Base-by-base conservation (phyloP, 2,329 filamentous ascomycete species). In the Ceratocystis ficicola region DNA sequence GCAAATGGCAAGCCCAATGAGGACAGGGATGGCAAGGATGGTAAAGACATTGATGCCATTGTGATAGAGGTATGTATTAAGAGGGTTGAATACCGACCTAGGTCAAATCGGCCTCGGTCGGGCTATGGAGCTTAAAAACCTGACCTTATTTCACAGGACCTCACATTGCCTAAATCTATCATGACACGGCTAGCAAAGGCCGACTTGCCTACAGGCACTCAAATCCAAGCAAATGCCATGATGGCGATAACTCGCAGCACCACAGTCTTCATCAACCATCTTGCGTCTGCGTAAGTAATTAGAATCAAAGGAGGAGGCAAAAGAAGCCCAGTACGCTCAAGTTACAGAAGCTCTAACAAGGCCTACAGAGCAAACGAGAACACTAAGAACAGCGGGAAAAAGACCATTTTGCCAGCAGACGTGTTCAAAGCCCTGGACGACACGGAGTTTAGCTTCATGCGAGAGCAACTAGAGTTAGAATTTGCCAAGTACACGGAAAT, bases 191-290 rank as follows among this genome's bases (percentile, higher is more conserved):
- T 94, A 44, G 87, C 88, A 50, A 93, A 93, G 76, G 87, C 88
- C 50, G 88, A 90, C 5, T 78, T 94, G 4, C 89, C 89, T 0
- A 81, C 88, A 5, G 91, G 91, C 73, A 92, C 89, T 4, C 87
- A 90, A 75, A 89, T 93, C 62, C 88, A 93, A 73, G 89, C 86
- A 72, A 90, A 91, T 76, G 89, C 89, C 52, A 83, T 92, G 65
- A 76, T 90, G 63, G 89, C 89, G 8, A 81, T 94, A 77, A 87
- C 84, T 70, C 92, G 92, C 76, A 88, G 87, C 74, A 87, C 89
- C 6, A 92, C 88, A 1, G 86, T 94, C 0, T 94, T 94, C 72
- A 87, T 94, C 70, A 93, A 84, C 76, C 89, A 92, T 74, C 78
- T 94, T 41, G 86, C 88, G 57, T 82, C 84, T 68, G 83, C 86